These are phyloP conservation scores for Coelastrella sp. DNA, from an alignment of 139 green algal species.

Conservation along the genomic window DNA sequence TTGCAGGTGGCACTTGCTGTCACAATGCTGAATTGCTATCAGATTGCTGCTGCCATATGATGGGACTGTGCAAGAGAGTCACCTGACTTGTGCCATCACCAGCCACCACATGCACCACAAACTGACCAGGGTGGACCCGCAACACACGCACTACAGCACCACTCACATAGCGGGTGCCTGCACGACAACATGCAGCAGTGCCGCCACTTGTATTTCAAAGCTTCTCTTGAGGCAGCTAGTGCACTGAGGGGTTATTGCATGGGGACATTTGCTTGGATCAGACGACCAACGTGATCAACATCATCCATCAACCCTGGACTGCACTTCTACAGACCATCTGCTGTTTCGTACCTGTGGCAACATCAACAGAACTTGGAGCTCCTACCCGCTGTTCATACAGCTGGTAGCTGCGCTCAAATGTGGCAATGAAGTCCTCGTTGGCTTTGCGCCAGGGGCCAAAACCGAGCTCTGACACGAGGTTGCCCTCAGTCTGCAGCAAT, in stretches of 20 bases:
- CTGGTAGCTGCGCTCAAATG: conserved; percentile 38
- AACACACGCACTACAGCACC: conserved; percentile 62
- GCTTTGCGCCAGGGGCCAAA: conserved; percentile 49
- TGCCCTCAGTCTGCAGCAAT: conserved; percentile 38
- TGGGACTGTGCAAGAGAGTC: not conserved
- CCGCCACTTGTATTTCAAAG: not conserved
- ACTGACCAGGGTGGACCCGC: conserved; percentile 46
- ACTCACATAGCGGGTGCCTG: conserved; percentile 51
- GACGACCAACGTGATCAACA: no score
- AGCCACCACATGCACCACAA: conserved; percentile 49
- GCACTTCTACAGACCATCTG: not conserved
- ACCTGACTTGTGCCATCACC: conserved; percentile 64
- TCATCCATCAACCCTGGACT: not conserved
- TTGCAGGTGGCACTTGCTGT: no score
- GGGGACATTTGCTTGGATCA: no score
- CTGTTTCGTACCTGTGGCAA: conserved; percentile 23
- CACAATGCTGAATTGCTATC: no score
- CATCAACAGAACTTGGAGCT: conserved; percentile 58
- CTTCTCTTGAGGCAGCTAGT: not conserved
- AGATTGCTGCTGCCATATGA: not conserved
- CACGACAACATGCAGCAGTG: not conserved
- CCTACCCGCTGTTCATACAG: conserved; percentile 68
- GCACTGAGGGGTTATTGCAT: no score
- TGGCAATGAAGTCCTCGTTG: conserved; percentile 29
- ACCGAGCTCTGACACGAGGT: conserved; percentile 50